phyloP scores from a whole-genome alignment of 2,329 filamentous ascomycete genomes.

The Pseudogymnoascus sp. region DNA sequence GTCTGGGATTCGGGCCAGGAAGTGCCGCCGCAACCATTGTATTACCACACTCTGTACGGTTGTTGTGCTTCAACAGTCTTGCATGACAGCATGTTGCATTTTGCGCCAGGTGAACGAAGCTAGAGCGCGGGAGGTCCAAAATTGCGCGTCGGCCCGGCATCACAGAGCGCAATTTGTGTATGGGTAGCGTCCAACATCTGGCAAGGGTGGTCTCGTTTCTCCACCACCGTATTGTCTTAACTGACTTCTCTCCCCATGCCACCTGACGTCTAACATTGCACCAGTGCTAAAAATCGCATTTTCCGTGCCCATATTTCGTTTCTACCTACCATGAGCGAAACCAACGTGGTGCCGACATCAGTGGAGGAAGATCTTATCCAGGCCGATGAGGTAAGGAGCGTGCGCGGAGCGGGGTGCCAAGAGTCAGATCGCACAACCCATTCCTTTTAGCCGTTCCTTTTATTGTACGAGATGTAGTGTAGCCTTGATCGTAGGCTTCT shows the following conservation, averaged over 20 bases:
- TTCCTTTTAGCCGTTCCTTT: too few relatives aligned
- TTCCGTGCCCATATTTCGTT: background rate
- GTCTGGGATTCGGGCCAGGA: background rate
- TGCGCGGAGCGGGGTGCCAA: background rate
- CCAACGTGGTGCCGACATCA: background rate
- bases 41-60: background rate
- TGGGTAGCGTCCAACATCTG: background rate
- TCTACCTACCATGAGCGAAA: background rate
- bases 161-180: background rate
- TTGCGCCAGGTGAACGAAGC: background rate
- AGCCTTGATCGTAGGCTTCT: background rate
- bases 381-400: background rate
- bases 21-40: background rate
- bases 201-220: background rate
- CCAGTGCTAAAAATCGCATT: background rate
- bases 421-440: background rate
- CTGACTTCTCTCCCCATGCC: background rate
- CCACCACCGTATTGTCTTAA: background rate
- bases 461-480: background rate
- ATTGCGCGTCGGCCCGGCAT: background rate
- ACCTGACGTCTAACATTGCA: background rate
- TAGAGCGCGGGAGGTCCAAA: background rate
- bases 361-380: background rate
- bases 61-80: background rate
- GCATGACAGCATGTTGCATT: background rate